phyloP scores from a whole-genome alignment of 192 early-diverging fungal species.

The Podila minutissima region DNA sequence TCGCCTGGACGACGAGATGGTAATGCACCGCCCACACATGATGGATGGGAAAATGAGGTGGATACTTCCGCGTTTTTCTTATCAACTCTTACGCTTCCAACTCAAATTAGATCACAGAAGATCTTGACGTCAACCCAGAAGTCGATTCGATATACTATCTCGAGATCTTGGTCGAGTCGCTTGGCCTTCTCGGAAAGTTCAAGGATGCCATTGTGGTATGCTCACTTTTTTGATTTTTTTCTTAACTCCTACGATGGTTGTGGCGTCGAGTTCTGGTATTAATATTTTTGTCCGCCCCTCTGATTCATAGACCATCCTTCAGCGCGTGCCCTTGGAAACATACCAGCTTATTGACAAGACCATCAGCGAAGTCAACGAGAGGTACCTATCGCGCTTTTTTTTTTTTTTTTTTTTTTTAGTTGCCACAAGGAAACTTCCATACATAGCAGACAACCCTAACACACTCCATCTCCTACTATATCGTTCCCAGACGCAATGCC shows the following conservation, averaged over 20 bases:
- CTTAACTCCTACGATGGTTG: constrained; percentile 3
- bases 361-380: constrained; percentile 77
- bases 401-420: neutral
- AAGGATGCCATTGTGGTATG: constrained; percentile 60
- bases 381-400: constrained; percentile 45
- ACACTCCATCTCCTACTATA: neutral
- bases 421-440: neutral
- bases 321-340: constrained; percentile 75
- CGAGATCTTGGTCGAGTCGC: constrained; percentile 79
- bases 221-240: neutral
- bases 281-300: neutral
- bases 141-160: constrained; percentile 81
- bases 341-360: constrained; percentile 78
- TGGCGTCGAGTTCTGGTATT: too few relatives aligned
- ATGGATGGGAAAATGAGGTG: neutral
- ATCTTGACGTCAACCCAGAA: constrained; percentile 74
- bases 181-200: constrained; percentile 65
- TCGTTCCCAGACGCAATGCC: constrained; percentile 25
- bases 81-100: neutral
- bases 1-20: constrained; percentile 58
- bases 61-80: too few relatives aligned
- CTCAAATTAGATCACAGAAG: constrained; percentile 61
- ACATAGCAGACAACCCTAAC: neutral
- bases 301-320: constrained; percentile 68
- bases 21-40: constrained; percentile 9